Evolutionary conservation across 148 eudicot genomes (phyloP).

Genomic region (Oxyria digyna): DNA sequence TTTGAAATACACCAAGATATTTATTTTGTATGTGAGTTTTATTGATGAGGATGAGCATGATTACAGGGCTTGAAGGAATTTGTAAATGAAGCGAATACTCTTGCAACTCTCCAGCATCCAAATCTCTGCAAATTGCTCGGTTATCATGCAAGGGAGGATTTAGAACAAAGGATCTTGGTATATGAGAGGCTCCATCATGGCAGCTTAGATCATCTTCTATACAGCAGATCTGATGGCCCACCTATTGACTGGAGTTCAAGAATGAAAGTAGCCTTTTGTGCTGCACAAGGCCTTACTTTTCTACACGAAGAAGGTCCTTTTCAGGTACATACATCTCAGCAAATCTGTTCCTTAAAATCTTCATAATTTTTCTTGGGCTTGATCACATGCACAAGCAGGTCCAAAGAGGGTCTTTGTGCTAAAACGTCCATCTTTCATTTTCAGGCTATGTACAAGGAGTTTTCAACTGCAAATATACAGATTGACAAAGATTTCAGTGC

Average conservation of each 20-base stretch:
- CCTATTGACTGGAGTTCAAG: conserved; percentile 65
- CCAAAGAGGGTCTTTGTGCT: background rate
- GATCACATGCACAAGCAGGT: background rate
- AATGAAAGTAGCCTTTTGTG: conserved; percentile 53
- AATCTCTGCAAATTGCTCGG: conserved; percentile 82
- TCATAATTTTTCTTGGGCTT: background rate
- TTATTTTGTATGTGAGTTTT: too few relatives aligned
- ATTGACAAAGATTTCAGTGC: conserved; percentile 92
- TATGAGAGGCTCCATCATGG: conserved; percentile 93
- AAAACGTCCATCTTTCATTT: background rate
- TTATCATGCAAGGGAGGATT: conserved; percentile 74
- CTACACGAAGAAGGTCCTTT: conserved; percentile 74
- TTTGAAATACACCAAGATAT: too few relatives aligned
- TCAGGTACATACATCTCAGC: conserved; percentile 29
- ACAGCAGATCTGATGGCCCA: conserved; percentile 61
- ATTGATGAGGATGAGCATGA: background rate
- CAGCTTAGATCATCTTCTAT: conserved; percentile 69
- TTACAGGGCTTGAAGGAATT: conserved; percentile 70
- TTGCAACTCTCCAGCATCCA: conserved; percentile 84
- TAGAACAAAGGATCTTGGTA: conserved; percentile 70
- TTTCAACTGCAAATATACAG: conserved; percentile 85
- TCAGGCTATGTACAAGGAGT: conserved; percentile 93
- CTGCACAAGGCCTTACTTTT: conserved; percentile 63
- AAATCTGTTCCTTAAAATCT: background rate
- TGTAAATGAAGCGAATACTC: conserved; percentile 64